phyloP scores from a whole-genome alignment of 208 protist genomes.

The Crithidia expoeki region DNA sequence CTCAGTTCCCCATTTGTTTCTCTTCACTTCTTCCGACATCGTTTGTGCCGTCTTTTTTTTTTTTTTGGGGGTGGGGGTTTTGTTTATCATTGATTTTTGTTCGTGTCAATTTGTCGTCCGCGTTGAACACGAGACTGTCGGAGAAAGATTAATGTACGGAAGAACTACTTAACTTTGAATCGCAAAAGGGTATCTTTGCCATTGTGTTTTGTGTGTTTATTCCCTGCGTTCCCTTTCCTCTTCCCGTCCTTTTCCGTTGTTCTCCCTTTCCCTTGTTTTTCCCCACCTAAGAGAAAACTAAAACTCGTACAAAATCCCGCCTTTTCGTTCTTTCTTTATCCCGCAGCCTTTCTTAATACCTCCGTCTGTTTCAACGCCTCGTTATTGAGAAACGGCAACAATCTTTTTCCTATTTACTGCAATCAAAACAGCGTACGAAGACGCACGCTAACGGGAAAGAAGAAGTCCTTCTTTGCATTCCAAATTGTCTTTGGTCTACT shows the following conservation, averaged over 20 bases:
- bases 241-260: slow-evolving; percentile 11
- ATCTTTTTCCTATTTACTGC: no score
- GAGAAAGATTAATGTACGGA: background rate
- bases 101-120: background rate
- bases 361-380: background rate
- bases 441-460: no score
- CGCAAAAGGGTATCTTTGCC: background rate
- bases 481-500: no score
- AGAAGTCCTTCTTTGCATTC: no score
- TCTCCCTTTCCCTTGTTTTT: background rate
- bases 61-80: no score
- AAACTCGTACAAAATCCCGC: background rate
- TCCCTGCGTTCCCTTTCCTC: background rate
- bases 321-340: background rate
- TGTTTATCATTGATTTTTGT: background rate
- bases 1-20: background rate
- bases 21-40: background rate
- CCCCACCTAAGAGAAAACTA: background rate
- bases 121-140: background rate
- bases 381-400: no score
- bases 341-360: background rate
- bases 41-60: slow-evolving; percentile 1
- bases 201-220: slow-evolving; percentile 4
- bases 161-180: slow-evolving; percentile 1
- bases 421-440: no score